Base-by-base conservation (phyloP, 1,284 basidiomycete genomes). In the Apiotrichum laibachii region DNA sequence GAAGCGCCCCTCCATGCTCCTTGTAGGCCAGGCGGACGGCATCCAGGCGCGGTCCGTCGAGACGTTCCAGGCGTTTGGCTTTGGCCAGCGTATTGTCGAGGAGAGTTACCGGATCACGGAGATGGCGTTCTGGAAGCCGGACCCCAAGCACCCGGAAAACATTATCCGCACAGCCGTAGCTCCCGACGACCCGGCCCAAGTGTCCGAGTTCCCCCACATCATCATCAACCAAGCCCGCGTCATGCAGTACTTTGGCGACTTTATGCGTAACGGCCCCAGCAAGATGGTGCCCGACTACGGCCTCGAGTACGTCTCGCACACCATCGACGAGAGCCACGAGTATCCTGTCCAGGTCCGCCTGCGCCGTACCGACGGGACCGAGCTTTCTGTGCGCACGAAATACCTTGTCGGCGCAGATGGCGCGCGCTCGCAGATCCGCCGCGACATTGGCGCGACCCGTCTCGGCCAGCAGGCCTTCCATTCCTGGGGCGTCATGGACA, bases 401-500 rank as follows among this genome's bases (percentile, higher is more conserved):
- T 68, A 66, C 58, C 53, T 68, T 26, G 59, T 67, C n/a, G 67
- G 67, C 6, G 60, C 62, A 21, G 67, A 68, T 42, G 67, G 67
- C 5, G 67, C 64, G 26, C 55, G 60, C 26, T 63, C 59, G 39
- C 59, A 60, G 33, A 63, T 68, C 34, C 53, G 67, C 26, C 34
- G 50, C 22, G 54, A 66, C 46, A 60, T 72, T 21, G 67, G 67
- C 50, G 63, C 76, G 16, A 60, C 67, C 16, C 68, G 73, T 16
- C 69, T 67, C 10, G 71, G 71, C 67, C 67, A 74, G 47, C 67
- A 68, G 11, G 71, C 73, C 37, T 69, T 75, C 49, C 69, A 70
- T 56, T 69, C 72, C 21, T 74, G 72, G 71, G 72, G 71, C 16
- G 71, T 70, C 6, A 64, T 74, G 34, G 72, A 74, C 58, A 65